Evolutionary conservation across 78 protist genomes (phyloP), one percentile per base, ranked within the genome.

Genomic region (Monocercomonoides exilis): DNA sequence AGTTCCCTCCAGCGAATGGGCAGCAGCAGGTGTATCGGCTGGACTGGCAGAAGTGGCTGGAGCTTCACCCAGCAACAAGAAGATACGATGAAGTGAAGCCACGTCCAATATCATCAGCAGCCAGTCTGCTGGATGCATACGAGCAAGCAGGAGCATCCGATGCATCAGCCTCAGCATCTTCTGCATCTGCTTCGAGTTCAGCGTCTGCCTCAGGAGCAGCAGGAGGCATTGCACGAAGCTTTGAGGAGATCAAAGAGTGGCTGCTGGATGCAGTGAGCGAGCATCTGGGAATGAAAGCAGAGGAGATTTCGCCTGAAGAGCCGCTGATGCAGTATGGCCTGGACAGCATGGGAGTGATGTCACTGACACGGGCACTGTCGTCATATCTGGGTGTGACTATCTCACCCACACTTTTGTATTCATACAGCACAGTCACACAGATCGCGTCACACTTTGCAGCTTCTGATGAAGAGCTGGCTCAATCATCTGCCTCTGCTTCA

Each of bases 391-490:
- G 36, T 32, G 5, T 4, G 11, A 6, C 4, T 29, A 21, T 79
- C 82, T 79, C 82, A 32, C 82, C 82, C 82, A 79, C 82, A 21
- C 6, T 79, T 33, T 21, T 79, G 43, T 79, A 79, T 41, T 79
- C 82, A 21, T 79, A 79, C 11, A 33, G 45, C 6, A 79, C 82
- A 32, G 5, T 79, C 5, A 32, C 6, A 5, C 42, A 5, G 11
- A 6, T 79, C 11, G 82, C 21, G 42, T 5, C 6, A 33, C 82
- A 79, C 82, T 79, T 79, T 79, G 82, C 21, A 4, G 6, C 82
- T 4, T 29, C 82, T 4, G 6, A 6, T 29, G 82, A 6, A 32
- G 82, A 79, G 11, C 70, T 29, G 21, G 70, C 70, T 29, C 11
- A 11, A 54, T 29, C 38, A 29, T 29, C 70, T 11, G 70, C 21